Evolutionary conservation across 2,329 filamentous ascomycete genomes (phyloP), one percentile per base, ranked within the genome.

Genomic region (Septoria petroselini): DNA sequence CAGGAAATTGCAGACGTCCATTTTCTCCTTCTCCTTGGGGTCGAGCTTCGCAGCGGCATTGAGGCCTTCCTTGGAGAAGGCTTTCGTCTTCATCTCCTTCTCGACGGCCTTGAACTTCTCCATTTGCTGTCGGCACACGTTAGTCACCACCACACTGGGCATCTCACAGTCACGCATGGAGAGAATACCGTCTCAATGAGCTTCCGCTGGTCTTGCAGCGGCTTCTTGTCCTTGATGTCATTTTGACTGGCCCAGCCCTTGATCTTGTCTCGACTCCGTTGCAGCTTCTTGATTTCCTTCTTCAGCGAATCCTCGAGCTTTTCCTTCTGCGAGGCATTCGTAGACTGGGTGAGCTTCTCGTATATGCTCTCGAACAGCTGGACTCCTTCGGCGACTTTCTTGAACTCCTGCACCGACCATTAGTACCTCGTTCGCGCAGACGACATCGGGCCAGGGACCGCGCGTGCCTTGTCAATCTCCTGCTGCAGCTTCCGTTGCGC

Each of bases 11-110:
- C 85, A 82, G 23, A 87, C 80, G 63, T 97, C 91, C 55, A 87
- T 77, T 73, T 95, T 95, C 68, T 95, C 91, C 70, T 94, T 89
- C 70, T 97, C 93, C 69, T 91, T 95, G n/a, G 93, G 93, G 73
- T 98, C 93, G 58, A 97, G 80, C 71, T 95, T 94, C 42, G 89
- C 85, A 19, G 90, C 89, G 44, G 91, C 88, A 57, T 88, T 93
- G 58, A 98, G 75, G 37, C 93, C 93, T 73, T 97, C 93, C 77
- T 98, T 97, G 55, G 93, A 97, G 73, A 95, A 98, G 54, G 93
- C 93, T 72, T 98, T 98, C 50, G 93, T 98, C 78, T 98, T 98
- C 93, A 98, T 97, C 66, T 95, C 93, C 77, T 98, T 98, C 73
- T 98, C 93, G 45, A 98, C 93, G n/a, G 91, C 91, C 76, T 98